phyloP scores from a whole-genome alignment of 108 stramenopile genomes.

The Nitzschia palea region DNA sequence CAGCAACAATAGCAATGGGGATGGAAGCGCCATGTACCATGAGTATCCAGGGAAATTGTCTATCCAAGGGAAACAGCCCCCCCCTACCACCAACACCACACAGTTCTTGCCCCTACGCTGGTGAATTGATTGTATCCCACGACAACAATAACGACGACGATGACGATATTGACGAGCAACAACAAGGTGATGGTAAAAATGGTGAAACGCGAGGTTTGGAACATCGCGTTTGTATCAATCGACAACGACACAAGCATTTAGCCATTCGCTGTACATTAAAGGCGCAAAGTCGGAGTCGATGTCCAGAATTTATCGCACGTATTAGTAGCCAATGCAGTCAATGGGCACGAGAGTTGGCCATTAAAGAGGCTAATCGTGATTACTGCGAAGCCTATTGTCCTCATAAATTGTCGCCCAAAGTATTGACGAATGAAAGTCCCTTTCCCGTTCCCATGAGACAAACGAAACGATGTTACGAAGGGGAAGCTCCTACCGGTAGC shows the following conservation, averaged over 20 bases:
- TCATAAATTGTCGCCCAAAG: conserved; percentile 7
- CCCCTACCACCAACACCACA: no score
- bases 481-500: no score
- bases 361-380: conserved; percentile 10
- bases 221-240: conserved; percentile 34
- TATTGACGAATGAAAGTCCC: not conserved
- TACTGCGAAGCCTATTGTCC: conserved; percentile 23
- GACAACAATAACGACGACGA: no score
- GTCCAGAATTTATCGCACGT: conserved; percentile 34
- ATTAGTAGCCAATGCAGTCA: conserved; percentile 21
- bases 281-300: conserved; percentile 20
- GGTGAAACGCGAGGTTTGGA: conserved; percentile 30
- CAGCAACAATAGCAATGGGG: not conserved
- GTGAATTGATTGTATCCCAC: no score
- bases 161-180: no score
- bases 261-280: conserved; percentile 31
- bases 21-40: no score
- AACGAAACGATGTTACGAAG: not conserved
- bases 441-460: not conserved
- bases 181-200: not conserved
- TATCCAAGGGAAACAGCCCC: no score
- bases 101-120: no score
- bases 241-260: conserved; percentile 36
- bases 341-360: conserved; percentile 31
- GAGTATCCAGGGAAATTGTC: no score